phyloP scores from a whole-genome alignment of 768 basidiomycete species.

The Cyclocybe aegerita region DNA sequence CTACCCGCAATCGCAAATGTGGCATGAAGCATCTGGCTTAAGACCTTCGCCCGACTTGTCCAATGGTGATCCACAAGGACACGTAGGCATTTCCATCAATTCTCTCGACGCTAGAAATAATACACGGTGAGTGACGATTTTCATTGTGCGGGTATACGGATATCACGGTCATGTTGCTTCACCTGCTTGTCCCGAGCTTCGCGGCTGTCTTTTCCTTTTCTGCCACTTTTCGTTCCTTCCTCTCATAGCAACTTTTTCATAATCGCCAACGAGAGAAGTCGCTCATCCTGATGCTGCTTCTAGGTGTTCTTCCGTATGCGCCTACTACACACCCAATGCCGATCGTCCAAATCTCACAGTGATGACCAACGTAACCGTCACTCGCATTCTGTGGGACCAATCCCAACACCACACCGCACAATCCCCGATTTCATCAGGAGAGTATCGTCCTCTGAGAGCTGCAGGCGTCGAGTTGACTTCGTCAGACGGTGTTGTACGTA shows the following conservation, averaged over 20 bases:
- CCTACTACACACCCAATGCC: constrained; percentile 28
- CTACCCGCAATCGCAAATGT: constrained; percentile 27
- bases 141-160: neutral
- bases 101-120: constrained; percentile 29
- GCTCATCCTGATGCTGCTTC: neutral
- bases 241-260: too few species aligned
- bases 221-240: neutral
- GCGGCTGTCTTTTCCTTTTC: neutral
- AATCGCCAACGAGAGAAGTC: too few species aligned
- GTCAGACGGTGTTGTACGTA: neutral
- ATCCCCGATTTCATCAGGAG: neutral
- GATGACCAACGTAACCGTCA: constrained; percentile 54
- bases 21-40: constrained; percentile 26
- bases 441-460: neutral
- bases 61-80: constrained; percentile 24
- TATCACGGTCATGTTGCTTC: too few species aligned
- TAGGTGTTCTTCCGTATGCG: constrained; percentile 29
- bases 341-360: constrained; percentile 50
- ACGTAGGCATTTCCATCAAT: constrained; percentile 28
- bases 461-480: constrained; percentile 8
- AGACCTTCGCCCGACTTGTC: constrained; percentile 23
- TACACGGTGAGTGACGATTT: constrained; percentile 19
- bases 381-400: constrained; percentile 44
- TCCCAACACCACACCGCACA: neutral
- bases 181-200: too few species aligned